These are phyloP conservation scores for Macaranga tanarius DNA, from an alignment of 441 rosid species.

Conservation along the genomic window DNA sequence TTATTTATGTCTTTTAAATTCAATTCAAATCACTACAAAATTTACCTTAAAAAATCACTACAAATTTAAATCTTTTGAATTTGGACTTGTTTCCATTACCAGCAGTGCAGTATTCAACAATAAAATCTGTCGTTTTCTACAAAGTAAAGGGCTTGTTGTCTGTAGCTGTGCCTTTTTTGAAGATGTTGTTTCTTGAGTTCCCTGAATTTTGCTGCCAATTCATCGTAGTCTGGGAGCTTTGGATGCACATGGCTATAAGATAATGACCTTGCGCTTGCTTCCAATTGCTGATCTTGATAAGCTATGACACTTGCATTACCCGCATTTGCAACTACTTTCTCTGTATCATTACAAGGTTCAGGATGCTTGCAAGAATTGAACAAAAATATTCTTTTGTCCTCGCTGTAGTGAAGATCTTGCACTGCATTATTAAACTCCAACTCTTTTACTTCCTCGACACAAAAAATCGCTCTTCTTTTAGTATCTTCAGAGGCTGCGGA, in stretches of 20 bases:
- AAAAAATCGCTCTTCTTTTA: neutral
- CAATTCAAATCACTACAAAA: too few relatives aligned
- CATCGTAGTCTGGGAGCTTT: slow-evolving; percentile 35
- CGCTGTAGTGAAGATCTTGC: slow-evolving; percentile 6
- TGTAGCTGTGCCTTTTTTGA: slow-evolving; percentile 10
- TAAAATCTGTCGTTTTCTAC: neutral
- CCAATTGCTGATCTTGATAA: slow-evolving; percentile 1
- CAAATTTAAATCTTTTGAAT: too few relatives aligned
- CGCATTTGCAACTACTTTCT: neutral
- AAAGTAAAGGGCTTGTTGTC: neutral
- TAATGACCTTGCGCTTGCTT: neutral
- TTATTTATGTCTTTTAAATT: too few relatives aligned
- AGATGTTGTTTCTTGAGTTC: slow-evolving; percentile 31
- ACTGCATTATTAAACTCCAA: neutral
- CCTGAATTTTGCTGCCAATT: slow-evolving; percentile 27
- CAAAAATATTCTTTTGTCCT: slow-evolving; percentile 28
- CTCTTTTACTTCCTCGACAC: slow-evolving; percentile 23
- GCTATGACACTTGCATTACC: slow-evolving; percentile 2
- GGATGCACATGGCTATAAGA: slow-evolving; percentile 28
- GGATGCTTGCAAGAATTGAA: slow-evolving; percentile 14
- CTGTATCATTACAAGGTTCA: neutral
- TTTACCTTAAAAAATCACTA: too few relatives aligned
- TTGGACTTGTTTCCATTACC: too few relatives aligned
- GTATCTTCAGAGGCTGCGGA: slow-evolving; percentile 8
- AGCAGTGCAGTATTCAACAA: neutral